Percentiles rank a stretch among this genome's conserved stretches.
phyloP scores from a whole-genome alignment of 192 early-diverging fungal genomes.

The Entomortierella lignicola region DNA sequence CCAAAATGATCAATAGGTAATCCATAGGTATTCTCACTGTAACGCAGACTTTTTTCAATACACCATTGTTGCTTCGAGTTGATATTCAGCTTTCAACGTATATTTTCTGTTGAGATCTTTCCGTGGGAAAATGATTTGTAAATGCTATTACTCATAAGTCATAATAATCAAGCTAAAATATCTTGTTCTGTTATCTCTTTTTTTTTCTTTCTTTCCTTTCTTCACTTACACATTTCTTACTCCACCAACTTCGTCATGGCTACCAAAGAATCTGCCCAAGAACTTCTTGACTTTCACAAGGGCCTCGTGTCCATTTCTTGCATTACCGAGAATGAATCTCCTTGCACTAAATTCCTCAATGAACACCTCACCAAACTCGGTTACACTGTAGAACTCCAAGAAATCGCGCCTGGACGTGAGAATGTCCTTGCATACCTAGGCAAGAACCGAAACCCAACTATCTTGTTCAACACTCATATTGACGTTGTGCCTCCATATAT shows the following conservation, averaged over 20 bases:
- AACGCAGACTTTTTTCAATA: no score
- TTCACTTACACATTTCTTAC: not conserved
- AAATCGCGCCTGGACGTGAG: conserved; percentile 55
- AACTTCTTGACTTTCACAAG: conserved; percentile 51
- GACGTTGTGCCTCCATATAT: conserved; percentile 64
- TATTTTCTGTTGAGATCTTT: no score
- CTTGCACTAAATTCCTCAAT: conserved; percentile 47
- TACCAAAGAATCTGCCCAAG: conserved; percentile 28
- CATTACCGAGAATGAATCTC: conserved; percentile 53
- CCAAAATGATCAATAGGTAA: no score
- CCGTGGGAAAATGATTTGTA: no score
- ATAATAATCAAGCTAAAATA: no score
- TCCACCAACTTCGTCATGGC: conserved; percentile 20
- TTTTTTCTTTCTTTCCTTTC: not conserved
- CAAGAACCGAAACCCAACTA: conserved; percentile 32
- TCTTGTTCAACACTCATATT: conserved; percentile 60
- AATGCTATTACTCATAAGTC: no score
- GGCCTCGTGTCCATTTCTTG: conserved; percentile 48
- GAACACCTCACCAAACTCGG: conserved; percentile 48
- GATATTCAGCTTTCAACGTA: no score
- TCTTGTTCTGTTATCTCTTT: not conserved
- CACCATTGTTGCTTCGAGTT: no score
- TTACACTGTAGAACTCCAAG: conserved; percentile 56
- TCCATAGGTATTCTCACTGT: no score
- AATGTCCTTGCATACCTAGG: conserved; percentile 59